Evolutionary conservation across 257 asterid species (phyloP).

Genomic region (Ilex asprella): DNA sequence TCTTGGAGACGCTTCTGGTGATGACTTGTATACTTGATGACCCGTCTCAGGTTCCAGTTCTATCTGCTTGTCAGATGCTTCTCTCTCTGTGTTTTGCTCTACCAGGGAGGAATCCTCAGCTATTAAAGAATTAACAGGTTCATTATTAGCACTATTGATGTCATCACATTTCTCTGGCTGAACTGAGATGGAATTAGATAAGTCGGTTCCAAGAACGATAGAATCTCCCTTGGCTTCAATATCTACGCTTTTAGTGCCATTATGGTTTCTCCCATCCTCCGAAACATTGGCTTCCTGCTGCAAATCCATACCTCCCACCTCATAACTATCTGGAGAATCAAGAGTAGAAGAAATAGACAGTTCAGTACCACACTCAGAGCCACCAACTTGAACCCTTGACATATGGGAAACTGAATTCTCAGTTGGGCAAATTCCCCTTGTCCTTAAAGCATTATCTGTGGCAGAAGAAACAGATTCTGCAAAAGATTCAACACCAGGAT

Average conservation of each 20-base stretch:
- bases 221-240: slow-evolving; percentile 34
- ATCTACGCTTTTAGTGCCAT: slow-evolving; percentile 25
- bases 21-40: slow-evolving; percentile 31
- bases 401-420: slow-evolving; percentile 34
- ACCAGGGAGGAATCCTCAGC: slow-evolving; percentile 22
- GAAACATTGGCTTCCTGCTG: slow-evolving; percentile 33
- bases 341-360: slow-evolving; percentile 77
- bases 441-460: slow-evolving; percentile 26
- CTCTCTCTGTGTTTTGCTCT: slow-evolving; percentile 39
- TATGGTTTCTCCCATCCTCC: slow-evolving; percentile 24
- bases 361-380: slow-evolving; percentile 87
- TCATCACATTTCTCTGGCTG: slow-evolving; percentile 28
- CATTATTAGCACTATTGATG: slow-evolving; percentile 17
- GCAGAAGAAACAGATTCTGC: slow-evolving; percentile 31
- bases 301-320: slow-evolving; percentile 36
- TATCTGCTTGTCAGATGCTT: slow-evolving; percentile 26
- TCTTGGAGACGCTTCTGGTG: slow-evolving; percentile 73
- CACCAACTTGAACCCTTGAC: slow-evolving; percentile 41
- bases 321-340: slow-evolving; percentile 74
- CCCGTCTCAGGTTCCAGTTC: slow-evolving; percentile 38
- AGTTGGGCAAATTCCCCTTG: slow-evolving; percentile 32
- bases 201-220: slow-evolving; percentile 25
- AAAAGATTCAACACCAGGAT: slow-evolving; percentile 33
- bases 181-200: slow-evolving; percentile 22
- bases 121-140: slow-evolving; percentile 19